phyloP scores from a whole-genome alignment of 2,329 filamentous ascomycete genomes.

The Plenodomus tracheiphilus region DNA sequence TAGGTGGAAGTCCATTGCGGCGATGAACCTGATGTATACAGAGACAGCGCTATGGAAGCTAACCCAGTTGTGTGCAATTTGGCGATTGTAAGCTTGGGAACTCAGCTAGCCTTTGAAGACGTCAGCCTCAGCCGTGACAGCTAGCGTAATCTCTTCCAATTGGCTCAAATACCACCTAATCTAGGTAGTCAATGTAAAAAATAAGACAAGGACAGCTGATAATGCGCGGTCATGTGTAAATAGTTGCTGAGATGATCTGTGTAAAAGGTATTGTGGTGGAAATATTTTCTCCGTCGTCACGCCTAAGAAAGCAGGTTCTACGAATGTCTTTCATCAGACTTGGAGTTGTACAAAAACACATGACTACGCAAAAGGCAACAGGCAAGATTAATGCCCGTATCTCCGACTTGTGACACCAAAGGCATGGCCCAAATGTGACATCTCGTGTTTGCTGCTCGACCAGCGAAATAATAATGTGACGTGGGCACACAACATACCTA shows the following conservation, averaged over 20 bases:
- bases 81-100: no score
- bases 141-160: neutral
- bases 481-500: neutral
- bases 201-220: no score
- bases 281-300: no score
- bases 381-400: no score
- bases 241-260: no score
- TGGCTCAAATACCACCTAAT: neutral
- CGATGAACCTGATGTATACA: neutral
- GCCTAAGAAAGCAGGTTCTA: no score
- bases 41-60: neutral
- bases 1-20: neutral
- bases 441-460: neutral
- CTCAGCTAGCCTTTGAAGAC: neutral
- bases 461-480: neutral
- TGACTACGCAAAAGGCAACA: no score
- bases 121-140: neutral
- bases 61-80: neutral
- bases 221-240: no score
- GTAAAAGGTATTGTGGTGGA: no score
- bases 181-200: no score
- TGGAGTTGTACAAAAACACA: no score
- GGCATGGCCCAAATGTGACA: neutral
- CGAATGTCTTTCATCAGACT: no score
- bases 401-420: neutral